Evolutionary conservation across 2,329 filamentous ascomycete species (phyloP).

Genomic region (Didymella pomorum): DNA sequence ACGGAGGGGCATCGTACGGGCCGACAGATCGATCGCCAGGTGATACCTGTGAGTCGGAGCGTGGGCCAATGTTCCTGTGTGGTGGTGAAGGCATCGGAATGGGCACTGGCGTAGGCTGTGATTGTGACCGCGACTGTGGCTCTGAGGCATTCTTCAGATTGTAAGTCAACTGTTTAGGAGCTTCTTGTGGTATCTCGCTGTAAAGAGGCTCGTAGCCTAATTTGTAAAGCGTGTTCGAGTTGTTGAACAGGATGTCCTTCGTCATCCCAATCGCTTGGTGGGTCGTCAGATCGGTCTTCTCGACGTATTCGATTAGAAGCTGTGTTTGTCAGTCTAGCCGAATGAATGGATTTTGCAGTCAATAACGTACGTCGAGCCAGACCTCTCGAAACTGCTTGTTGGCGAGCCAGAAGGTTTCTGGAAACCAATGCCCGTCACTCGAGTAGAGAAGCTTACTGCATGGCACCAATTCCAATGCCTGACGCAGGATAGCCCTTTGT

Average conservation of each 20-base stretch:
- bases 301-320: slow-evolving; percentile 72
- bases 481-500: slow-evolving; percentile 73
- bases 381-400: slow-evolving; percentile 75
- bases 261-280: slow-evolving; percentile 70
- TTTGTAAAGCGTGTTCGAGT: slow-evolving; percentile 77
- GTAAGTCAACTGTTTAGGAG: slow-evolving; percentile 37
- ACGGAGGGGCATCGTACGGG: slow-evolving; percentile 29
- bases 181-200: slow-evolving; percentile 32
- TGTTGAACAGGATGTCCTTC: slow-evolving; percentile 76
- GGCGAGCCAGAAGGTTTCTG: slow-evolving; percentile 78
- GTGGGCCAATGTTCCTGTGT: background rate
- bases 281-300: slow-evolving; percentile 67
- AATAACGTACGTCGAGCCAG: slow-evolving; percentile 66
- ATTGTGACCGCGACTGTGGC: slow-evolving; percentile 2
- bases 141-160: slow-evolving; percentile 26
- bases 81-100: slow-evolving; percentile 17
- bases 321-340: slow-evolving; percentile 39
- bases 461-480: slow-evolving; percentile 78
- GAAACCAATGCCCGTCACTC: slow-evolving; percentile 80
- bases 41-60: slow-evolving; percentile 2
- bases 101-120: slow-evolving; percentile 11
- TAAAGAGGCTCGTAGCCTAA: slow-evolving; percentile 59
- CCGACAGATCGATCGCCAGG: slow-evolving; percentile 20
- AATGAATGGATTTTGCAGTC: background rate
- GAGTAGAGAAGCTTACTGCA: slow-evolving; percentile 80